Evolutionary conservation across 305 asterid genomes (phyloP).

Genomic region (Solanum hybrid): DNA sequence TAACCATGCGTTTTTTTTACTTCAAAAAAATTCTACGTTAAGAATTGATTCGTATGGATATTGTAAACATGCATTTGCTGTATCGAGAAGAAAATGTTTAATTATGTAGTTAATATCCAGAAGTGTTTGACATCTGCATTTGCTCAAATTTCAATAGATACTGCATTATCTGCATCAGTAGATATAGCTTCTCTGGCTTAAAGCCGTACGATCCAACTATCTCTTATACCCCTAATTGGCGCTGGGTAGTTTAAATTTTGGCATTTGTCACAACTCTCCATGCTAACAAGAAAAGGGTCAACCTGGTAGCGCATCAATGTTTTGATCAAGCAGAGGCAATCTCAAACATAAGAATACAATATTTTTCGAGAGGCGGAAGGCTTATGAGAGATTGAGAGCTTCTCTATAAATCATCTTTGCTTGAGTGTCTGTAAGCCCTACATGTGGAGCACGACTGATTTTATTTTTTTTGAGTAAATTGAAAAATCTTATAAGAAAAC

Average conservation of each 20-base stretch:
- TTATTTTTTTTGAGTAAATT: background rate
- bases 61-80: background rate
- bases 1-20: background rate
- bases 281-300: background rate
- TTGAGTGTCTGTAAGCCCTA: background rate
- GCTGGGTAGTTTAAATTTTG: background rate
- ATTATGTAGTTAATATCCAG: background rate
- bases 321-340: background rate
- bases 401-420: background rate
- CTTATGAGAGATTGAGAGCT: background rate
- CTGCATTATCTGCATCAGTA: background rate
- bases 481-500: background rate
- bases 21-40: background rate
- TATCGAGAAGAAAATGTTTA: background rate
- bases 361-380: background rate
- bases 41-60: background rate
- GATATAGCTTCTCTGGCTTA: background rate
- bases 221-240: background rate
- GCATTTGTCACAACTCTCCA: background rate
- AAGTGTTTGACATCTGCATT: background rate
- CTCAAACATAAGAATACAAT: background rate
- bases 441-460: background rate
- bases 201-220: background rate
- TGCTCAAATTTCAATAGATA: background rate
- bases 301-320: background rate